These are phyloP conservation scores for Nigrospora osmanthi DNA, from an alignment of 2,329 filamentous ascomycete genomes.

Conservation along the genomic window DNA sequence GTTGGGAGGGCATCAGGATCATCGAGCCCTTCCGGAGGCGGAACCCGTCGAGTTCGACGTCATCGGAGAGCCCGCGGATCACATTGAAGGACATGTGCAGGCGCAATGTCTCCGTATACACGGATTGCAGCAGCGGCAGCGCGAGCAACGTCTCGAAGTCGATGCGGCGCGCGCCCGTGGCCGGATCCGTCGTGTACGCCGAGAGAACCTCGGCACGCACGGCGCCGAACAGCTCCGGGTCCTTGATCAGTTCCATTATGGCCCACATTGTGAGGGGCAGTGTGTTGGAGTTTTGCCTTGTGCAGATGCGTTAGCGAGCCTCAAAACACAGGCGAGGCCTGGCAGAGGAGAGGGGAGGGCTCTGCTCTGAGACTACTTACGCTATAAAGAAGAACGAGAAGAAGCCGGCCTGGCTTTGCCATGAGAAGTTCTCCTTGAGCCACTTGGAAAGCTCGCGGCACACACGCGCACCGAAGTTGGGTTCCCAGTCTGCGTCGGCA, in stretches of 20 bases:
- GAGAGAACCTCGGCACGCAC: conserved; percentile 12
- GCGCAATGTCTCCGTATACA: conserved; percentile 17
- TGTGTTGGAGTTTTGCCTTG: conserved; percentile 16
- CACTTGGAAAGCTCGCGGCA: conserved; percentile 11
- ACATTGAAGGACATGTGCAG: conserved; percentile 16
- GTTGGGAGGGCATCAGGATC: conserved; percentile 13
- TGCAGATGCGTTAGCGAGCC: background rate
- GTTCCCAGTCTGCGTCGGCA: conserved; percentile 17
- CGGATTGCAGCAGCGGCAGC: conserved; percentile 16
- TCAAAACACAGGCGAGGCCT: background rate
- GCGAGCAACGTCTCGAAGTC: conserved; percentile 11
- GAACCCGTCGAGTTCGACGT: conserved; percentile 9
- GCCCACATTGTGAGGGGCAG: conserved; percentile 19
- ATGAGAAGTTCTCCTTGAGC: conserved; percentile 7
- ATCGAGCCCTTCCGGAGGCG: conserved; percentile 9
- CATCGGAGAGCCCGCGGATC: conserved; percentile 11
- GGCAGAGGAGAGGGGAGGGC: background rate
- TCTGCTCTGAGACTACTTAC: conserved; percentile 6
- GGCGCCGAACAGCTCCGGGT: conserved; percentile 9
- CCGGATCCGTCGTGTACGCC: conserved; percentile 4
- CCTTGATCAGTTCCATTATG: conserved; percentile 17
- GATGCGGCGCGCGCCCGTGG: conserved; percentile 6
- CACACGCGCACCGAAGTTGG: conserved; percentile 14
- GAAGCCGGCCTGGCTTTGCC: conserved; percentile 4
- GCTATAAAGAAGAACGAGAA: conserved; percentile 4